phyloP scores from a whole-genome alignment of 2,329 filamentous ascomycete genomes.

The Penicillium sp. region DNA sequence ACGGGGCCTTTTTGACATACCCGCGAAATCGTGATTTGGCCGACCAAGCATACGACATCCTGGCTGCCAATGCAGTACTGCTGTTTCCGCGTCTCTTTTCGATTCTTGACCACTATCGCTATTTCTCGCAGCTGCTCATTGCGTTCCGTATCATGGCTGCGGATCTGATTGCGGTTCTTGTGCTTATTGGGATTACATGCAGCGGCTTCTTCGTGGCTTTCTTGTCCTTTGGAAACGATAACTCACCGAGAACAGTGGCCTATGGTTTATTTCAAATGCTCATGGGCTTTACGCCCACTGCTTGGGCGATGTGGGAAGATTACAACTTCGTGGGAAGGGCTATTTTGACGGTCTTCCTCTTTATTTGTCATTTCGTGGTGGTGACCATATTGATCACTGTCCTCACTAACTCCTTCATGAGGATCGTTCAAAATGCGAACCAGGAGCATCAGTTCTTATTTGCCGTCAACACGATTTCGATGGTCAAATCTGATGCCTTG shows the following conservation, averaged over 20 bases:
- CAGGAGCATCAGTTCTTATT: conserved; percentile 92
- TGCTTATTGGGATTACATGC: conserved; percentile 81
- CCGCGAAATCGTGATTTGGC: conserved; percentile 67
- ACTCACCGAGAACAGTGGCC: conserved; percentile 71
- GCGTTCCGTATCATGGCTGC: conserved; percentile 92
- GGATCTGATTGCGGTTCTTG: conserved; percentile 79
- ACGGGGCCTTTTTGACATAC: conserved; percentile 79
- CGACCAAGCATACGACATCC: conserved; percentile 86
- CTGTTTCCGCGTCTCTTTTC: conserved; percentile 90
- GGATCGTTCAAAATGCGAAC: conserved; percentile 86
- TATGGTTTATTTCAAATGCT: conserved; percentile 91
- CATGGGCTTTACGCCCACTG: conserved; percentile 93
- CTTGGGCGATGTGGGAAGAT: conserved; percentile 82
- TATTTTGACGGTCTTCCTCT: conserved; percentile 77
- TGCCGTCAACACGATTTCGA: conserved; percentile 93
- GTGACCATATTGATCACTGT: conserved; percentile 94
- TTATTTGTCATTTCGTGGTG: conserved; percentile 92
- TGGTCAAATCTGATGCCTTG: conserved; percentile 96
- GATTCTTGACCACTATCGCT: conserved; percentile 89
- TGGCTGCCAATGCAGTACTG: conserved; percentile 85
- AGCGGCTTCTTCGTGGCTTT: conserved; percentile 97
- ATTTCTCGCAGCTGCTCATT: conserved; percentile 92
- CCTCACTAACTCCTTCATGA: conserved; percentile 95
- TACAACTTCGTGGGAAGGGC: conserved; percentile 77
- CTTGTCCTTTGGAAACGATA: conserved; percentile 69